These are phyloP conservation scores for Agaricus blazei DNA, from an alignment of 768 basidiomycete genomes.

Conservation along the genomic window DNA sequence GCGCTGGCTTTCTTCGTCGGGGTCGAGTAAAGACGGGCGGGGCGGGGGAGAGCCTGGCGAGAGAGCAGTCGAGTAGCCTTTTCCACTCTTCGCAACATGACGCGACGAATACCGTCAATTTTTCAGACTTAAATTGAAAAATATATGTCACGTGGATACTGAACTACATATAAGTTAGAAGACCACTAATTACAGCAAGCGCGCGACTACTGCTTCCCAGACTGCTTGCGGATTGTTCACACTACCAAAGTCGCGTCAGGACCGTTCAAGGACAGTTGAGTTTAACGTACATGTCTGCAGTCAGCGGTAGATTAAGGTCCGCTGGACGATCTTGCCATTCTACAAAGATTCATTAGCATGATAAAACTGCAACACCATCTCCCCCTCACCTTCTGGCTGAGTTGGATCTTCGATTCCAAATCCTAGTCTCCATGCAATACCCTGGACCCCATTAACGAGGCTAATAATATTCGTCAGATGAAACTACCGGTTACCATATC, in stretches of 20 bases:
- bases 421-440: slow-evolving; percentile 60
- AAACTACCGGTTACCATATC: background rate
- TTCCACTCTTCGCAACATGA: slow-evolving; percentile 25
- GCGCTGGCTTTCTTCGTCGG: slow-evolving; percentile 53
- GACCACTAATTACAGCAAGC: slow-evolving; percentile 11
- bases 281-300: slow-evolving; percentile 39
- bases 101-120: no score
- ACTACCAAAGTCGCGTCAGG: slow-evolving; percentile 19
- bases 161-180: no score
- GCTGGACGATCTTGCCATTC: slow-evolving; percentile 62
- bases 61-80: slow-evolving; percentile 49
- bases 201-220: slow-evolving; percentile 44
- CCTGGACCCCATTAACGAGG: slow-evolving; percentile 51
- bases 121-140: no score
- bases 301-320: slow-evolving; percentile 47
- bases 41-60: slow-evolving; percentile 62
- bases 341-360: slow-evolving; percentile 13
- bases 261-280: background rate
- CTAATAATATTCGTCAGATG: slow-evolving; percentile 18
- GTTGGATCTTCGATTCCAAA: slow-evolving; percentile 49
- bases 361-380: background rate
- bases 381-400: slow-evolving; percentile 51
- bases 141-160: no score
- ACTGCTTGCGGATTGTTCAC: slow-evolving; percentile 55
- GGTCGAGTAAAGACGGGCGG: slow-evolving; percentile 66